These are phyloP conservation scores for Dactylellina parvicollis DNA, from an alignment of 2,329 filamentous ascomycete species.

Conservation along the genomic window DNA sequence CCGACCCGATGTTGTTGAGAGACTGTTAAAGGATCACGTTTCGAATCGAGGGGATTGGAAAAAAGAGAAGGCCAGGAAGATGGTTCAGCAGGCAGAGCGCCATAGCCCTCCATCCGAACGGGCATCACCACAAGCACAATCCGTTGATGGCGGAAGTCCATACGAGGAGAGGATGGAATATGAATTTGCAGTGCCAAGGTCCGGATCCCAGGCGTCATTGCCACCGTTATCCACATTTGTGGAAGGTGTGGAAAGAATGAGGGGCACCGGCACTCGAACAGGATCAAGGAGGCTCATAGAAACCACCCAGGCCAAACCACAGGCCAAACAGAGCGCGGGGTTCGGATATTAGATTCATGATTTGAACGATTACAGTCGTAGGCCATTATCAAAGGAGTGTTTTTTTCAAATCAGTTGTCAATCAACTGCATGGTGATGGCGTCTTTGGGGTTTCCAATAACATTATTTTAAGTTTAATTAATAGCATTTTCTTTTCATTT, in stretches of 20 bases:
- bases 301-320: conserved; percentile 4
- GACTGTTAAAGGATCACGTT: conserved; percentile 48
- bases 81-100: conserved; percentile 28
- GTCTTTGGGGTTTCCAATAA: conserved; percentile 15
- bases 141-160: conserved; percentile 10
- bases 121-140: conserved; percentile 29
- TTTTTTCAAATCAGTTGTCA: background rate
- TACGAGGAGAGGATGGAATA: conserved; percentile 42
- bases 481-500: conserved; percentile 15
- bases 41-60: conserved; percentile 50
- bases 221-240: conserved; percentile 39
- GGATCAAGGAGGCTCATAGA: background rate
- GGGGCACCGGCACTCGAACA: conserved; percentile 1
- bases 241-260: conserved; percentile 44
- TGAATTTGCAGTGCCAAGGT: conserved; percentile 25
- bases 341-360: conserved; percentile 23
- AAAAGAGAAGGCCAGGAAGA: conserved; percentile 48
- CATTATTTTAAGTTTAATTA: conserved; percentile 16
- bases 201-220: conserved; percentile 22
- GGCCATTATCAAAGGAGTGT: background rate
- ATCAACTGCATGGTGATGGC: conserved; percentile 44
- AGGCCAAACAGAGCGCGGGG: conserved; percentile 16
- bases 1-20: conserved; percentile 45
- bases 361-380: background rate
- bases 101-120: conserved; percentile 19